These are phyloP conservation scores for Entophlyctis helioformis DNA, from an alignment of 192 early-diverging fungal species.

Conservation along the genomic window DNA sequence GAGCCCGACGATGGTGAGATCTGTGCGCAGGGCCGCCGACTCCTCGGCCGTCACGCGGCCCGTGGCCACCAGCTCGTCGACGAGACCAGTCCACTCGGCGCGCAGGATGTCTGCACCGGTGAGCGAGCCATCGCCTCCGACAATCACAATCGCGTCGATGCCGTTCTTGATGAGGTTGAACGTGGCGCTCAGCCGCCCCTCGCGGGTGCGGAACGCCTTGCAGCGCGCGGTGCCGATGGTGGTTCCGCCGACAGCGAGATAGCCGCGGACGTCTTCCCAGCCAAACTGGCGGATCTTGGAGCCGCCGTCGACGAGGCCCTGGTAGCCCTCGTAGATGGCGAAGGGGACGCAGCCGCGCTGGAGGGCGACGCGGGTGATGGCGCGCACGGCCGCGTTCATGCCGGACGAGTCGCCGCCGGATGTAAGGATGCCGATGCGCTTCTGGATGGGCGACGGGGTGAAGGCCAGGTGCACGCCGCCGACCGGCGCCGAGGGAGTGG, in stretches of 20 bases:
- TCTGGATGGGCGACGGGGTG: too few species aligned
- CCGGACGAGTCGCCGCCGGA: conserved; percentile 93
- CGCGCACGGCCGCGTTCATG: conserved; percentile 93
- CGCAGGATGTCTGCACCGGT: conserved; percentile 90
- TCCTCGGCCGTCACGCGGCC: conserved; percentile 47
- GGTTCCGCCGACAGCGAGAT: conserved; percentile 79
- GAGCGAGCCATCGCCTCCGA: conserved; percentile 93
- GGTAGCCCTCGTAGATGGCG: conserved; percentile 91
- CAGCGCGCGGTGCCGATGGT: conserved; percentile 91
- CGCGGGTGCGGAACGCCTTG: conserved; percentile 66
- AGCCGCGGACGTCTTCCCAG: conserved; percentile 89
- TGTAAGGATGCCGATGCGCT: conserved; percentile 88
- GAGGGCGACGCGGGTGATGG: conserved; percentile 79
- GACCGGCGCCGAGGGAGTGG: too few species aligned
- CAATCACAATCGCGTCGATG: conserved; percentile 89
- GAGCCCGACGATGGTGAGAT: conserved; percentile 87
- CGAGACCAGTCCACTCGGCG: conserved; percentile 77
- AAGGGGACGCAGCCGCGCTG: conserved; percentile 71
- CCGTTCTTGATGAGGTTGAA: conserved; percentile 79
- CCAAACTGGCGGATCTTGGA: conserved; percentile 66
- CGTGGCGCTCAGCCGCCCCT: conserved; percentile 72
- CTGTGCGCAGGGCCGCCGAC: conserved; percentile 40
- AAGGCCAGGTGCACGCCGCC: too few species aligned
- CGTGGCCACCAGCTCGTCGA: conserved; percentile 57
- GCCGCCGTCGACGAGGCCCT: conserved; percentile 91